Evolutionary conservation across 331 rosid genomes (phyloP).

Genomic region (Rosa hybrid): DNA sequence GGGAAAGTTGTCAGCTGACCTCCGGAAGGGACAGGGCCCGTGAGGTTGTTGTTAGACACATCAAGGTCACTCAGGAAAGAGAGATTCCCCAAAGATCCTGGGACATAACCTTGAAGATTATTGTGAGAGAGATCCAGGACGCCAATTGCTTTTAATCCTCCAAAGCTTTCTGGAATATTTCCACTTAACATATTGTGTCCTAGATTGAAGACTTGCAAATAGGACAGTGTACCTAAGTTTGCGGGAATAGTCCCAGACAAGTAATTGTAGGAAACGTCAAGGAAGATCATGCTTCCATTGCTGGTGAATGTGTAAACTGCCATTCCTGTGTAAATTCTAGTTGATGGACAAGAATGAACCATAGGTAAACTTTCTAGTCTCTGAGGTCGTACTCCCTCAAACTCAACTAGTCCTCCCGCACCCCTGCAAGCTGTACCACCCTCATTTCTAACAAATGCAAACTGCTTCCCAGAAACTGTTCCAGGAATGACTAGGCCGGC

Average conservation of each 20-base stretch:
- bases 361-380: conserved; percentile 62
- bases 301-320: conserved; percentile 50
- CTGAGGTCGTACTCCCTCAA: conserved; percentile 56
- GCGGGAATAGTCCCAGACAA: conserved; percentile 61
- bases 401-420: conserved; percentile 76
- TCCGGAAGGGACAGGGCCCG: conserved; percentile 64
- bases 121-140: conserved; percentile 80
- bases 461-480: conserved; percentile 65
- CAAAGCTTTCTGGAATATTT: conserved; percentile 57
- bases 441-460: conserved; percentile 76
- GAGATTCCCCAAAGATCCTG: conserved; percentile 58
- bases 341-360: conserved; percentile 63
- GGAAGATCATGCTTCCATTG: conserved; percentile 58
- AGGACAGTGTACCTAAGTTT: conserved; percentile 48
- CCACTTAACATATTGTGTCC: conserved; percentile 70
- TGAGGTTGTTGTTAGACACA: conserved; percentile 71
- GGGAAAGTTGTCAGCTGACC: conserved; percentile 80
- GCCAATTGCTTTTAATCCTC: conserved; percentile 53
- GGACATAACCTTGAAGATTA: conserved; percentile 52
- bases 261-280: conserved; percentile 64
- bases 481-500: conserved; percentile 55
- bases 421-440: conserved; percentile 81
- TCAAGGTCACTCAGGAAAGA: conserved; percentile 75
- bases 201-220: conserved; percentile 58
- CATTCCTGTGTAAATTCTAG: conserved; percentile 57